Conservation (phyloP, 2,329 filamentous ascomycete genomes). For the Tympanopsis confertula region DNA sequence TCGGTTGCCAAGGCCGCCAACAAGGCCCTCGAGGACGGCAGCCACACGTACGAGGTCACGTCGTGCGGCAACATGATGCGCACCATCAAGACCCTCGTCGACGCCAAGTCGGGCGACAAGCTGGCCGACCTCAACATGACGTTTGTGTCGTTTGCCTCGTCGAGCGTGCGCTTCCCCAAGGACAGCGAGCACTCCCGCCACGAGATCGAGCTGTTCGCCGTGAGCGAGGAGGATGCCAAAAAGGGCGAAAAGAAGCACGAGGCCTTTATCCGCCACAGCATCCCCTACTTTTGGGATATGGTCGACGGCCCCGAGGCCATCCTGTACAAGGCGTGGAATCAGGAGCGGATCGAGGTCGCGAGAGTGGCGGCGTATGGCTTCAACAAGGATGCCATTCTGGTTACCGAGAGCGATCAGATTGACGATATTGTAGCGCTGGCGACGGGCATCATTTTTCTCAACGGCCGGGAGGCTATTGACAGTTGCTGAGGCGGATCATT, state of each 20-base stretch:
- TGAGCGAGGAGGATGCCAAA: constrained; percentile 11
- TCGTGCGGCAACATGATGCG: constrained; percentile 22
- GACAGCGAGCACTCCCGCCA: constrained; percentile 15
- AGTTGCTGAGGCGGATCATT: constrained; percentile 9
- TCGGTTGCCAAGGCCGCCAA: constrained; percentile 9
- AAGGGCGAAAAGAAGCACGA: constrained; percentile 13
- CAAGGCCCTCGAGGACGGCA: constrained; percentile 7
- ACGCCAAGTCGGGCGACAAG: constrained; percentile 9
- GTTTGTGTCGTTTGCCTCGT: constrained; percentile 18
- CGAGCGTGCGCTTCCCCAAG: constrained; percentile 14
- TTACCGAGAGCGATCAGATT: constrained; percentile 14
- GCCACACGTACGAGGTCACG: constrained; percentile 12
- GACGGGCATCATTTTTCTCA: constrained; percentile 17
- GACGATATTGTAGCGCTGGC: constrained; percentile 16
- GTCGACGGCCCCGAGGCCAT: constrained; percentile 11
- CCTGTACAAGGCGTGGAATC: constrained; percentile 20
- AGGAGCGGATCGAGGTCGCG: constrained; percentile 17
- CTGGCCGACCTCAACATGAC: constrained; percentile 20
- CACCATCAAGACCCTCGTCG: constrained; percentile 17
- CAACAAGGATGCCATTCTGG: constrained; percentile 17
- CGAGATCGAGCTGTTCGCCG: constrained; percentile 16
- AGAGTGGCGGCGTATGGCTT: constrained; percentile 16
- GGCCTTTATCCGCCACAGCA: constrained; percentile 17
- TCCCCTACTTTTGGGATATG: constrained; percentile 23
- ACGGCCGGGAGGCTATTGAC: constrained; percentile 20